Evolutionary conservation across 1,284 basidiomycete genomes (phyloP), one percentile per base, ranked within the genome.

Genomic region (Sanghuangporus sanghuang): DNA sequence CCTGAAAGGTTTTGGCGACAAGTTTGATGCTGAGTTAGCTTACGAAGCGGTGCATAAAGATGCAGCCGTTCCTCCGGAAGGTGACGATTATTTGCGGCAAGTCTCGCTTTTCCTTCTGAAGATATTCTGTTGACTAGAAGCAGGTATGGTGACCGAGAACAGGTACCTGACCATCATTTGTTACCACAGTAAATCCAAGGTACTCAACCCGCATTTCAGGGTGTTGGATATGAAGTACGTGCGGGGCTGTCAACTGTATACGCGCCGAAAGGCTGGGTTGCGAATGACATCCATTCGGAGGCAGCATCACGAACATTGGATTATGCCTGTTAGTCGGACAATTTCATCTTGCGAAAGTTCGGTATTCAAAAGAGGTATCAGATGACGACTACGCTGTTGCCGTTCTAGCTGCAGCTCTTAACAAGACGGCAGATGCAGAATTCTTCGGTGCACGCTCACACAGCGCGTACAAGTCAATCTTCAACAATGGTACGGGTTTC

Each of bases 1-100:
- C 49, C 69, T 85, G 48, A 90, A 87, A 72, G 85, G 85, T 11
- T 75, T 88, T 36, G 66, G 74, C 3, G 78, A 72, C 0, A 85
- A 79, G 0, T 91, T 92, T 64, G 85, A 93, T 72, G 70, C 79
- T 2, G 79, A 84, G 0, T 73, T 85, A 0, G 90, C 91, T 0
- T 93, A 85, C 81, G 80, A 86, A 52, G 91, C 91, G 0, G 89
- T 93, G 0, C 78, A 79, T 72, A 93, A 93, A 71, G 86, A 93
- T 70, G 89, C 85, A 0, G 85, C 81, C 0, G 81, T 87, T 0
- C 83, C 90, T 2, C 90, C 91, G 0, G 73, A 78, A 5, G 72
- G 86, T 53, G 91, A 93, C 69, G 75, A 73, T 56, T 84, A 78
- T 6, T 84, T 82, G 2, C 76, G 74, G 84, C 89, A 67, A 60